Evolutionary conservation across 2,329 filamentous ascomycete species (phyloP).

Genomic region (Leptosphaerulina australis): DNA sequence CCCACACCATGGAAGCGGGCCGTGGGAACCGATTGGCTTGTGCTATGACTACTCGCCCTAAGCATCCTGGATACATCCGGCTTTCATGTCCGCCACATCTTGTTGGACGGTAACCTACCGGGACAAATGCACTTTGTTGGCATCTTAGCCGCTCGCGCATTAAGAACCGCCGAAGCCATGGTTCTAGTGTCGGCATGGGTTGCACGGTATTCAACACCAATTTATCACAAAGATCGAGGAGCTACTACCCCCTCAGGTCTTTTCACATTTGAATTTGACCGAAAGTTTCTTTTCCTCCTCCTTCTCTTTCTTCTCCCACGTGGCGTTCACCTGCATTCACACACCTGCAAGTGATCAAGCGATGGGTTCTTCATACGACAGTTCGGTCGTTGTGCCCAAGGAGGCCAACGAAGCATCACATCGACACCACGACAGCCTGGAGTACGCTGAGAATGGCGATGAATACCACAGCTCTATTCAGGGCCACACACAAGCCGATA

Average conservation of each 20-base stretch:
- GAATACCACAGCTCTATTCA: conserved; percentile 36
- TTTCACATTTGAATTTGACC: conserved; percentile 7
- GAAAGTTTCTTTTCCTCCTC: conserved; percentile 10
- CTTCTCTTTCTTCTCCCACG: conserved; percentile 7
- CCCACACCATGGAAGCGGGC: conserved; percentile 18
- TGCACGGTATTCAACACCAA: conserved; percentile 18
- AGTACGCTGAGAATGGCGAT: conserved; percentile 33
- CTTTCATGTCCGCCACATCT: conserved; percentile 14
- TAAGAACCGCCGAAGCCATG: conserved; percentile 6
- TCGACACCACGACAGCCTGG: conserved; percentile 20
- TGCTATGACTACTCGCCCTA: background rate
- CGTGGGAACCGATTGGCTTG: conserved; percentile 15
- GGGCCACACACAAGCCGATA: conserved; percentile 38
- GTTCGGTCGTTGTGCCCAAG: conserved; percentile 19
- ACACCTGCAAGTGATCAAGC: conserved; percentile 20
- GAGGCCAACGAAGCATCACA: conserved; percentile 12
- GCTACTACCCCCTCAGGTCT: conserved; percentile 6
- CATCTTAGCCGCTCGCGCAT: conserved; percentile 11
- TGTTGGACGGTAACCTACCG: conserved; percentile 12
- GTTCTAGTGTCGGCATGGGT: conserved; percentile 14
- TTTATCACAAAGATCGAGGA: conserved; percentile 1
- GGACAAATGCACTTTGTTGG: conserved; percentile 7
- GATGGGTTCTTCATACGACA: conserved; percentile 28
- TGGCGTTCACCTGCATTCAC: conserved; percentile 19
- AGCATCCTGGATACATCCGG: background rate